Evolutionary conservation across 805 yeast genomes (phyloP).

Genomic region (Candida methanosorbosa): DNA sequence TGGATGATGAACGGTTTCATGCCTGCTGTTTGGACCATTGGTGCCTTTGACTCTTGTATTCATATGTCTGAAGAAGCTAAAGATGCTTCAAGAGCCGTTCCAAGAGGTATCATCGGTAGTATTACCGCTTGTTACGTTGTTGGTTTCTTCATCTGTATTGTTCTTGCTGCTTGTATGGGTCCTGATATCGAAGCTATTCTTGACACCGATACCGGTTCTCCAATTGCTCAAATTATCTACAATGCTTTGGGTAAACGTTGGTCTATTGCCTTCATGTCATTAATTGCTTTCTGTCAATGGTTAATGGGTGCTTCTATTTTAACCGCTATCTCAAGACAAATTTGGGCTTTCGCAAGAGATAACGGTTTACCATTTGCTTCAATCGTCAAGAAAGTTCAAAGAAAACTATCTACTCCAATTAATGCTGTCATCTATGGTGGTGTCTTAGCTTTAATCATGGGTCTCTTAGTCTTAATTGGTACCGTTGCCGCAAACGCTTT

Average conservation of each 20-base stretch:
- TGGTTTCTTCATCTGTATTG: conserved; percentile 32
- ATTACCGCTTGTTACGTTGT: conserved; percentile 30
- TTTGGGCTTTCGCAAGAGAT: conserved; percentile 42
- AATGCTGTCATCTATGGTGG: conserved; percentile 51
- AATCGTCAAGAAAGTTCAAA: conserved; percentile 30
- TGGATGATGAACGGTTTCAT: conserved; percentile 31
- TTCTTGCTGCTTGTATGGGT: conserved; percentile 18
- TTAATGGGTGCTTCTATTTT: conserved; percentile 34
- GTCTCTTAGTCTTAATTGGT: conserved; percentile 51
- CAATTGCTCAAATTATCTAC: conserved; percentile 36
- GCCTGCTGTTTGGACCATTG: conserved; percentile 48
- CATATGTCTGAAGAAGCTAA: conserved; percentile 39
- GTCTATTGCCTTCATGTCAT: conserved; percentile 36
- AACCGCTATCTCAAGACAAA: conserved; percentile 34
- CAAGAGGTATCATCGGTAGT: conserved; percentile 35
- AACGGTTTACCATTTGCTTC: conserved; percentile 34
- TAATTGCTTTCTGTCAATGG: conserved; percentile 36
- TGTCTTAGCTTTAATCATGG: conserved; percentile 38
- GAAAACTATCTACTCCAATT: conserved; percentile 29
- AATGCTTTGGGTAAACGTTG: conserved; percentile 36
- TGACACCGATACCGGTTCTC: conserved; percentile 25
- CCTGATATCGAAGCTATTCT: conserved; percentile 23
- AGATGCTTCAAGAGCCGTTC: conserved; percentile 28
- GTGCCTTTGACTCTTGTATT: conserved; percentile 37
- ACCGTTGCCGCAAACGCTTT: conserved; percentile 58